phyloP scores from a whole-genome alignment of 2,329 filamentous ascomycete genomes.

The Fusarium sp. region DNA sequence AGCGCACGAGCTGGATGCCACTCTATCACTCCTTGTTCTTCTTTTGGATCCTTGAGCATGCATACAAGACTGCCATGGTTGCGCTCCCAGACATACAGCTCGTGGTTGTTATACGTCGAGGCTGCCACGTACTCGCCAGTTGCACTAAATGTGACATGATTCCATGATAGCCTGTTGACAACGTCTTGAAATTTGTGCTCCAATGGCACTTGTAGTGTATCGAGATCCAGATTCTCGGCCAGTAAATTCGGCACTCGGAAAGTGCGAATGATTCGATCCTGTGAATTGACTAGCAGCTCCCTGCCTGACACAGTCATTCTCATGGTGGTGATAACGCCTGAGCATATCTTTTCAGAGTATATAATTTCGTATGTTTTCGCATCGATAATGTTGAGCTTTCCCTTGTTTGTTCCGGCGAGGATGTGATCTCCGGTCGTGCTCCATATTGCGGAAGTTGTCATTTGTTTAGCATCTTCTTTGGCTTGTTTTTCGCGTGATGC shows the following conservation, averaged over 20 bases:
- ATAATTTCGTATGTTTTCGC: constrained; percentile 83
- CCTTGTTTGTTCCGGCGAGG: constrained; percentile 92
- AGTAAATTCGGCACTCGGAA: constrained; percentile 86
- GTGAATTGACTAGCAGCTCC: constrained; percentile 90
- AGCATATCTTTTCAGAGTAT: constrained; percentile 89
- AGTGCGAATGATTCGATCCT: constrained; percentile 94
- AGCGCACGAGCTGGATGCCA: constrained; percentile 94
- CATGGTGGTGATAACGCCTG: constrained; percentile 88
- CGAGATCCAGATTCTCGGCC: constrained; percentile 77
- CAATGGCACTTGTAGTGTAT: constrained; percentile 88
- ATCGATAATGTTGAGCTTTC: constrained; percentile 95
- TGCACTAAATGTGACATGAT: constrained; percentile 94
- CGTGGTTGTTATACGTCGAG: constrained; percentile 97
- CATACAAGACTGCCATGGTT: constrained; percentile 93
- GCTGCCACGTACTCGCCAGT: constrained; percentile 96
- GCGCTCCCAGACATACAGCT: constrained; percentile 98
- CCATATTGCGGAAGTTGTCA: constrained; percentile 93
- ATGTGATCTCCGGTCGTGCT: constrained; percentile 88
- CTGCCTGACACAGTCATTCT: constrained; percentile 85
- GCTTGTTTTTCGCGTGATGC: constrained; percentile 83
- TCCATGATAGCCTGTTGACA: constrained; percentile 95
- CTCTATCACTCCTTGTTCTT: constrained; percentile 95
- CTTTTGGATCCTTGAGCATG: constrained; percentile 95
- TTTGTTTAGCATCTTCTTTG: constrained; percentile 93
- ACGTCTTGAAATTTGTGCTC: constrained; percentile 99